Evolutionary conservation across 345 rosid species (phyloP), one percentile per base, ranked within the genome.

Genomic region (Durio zibethinus): DNA sequence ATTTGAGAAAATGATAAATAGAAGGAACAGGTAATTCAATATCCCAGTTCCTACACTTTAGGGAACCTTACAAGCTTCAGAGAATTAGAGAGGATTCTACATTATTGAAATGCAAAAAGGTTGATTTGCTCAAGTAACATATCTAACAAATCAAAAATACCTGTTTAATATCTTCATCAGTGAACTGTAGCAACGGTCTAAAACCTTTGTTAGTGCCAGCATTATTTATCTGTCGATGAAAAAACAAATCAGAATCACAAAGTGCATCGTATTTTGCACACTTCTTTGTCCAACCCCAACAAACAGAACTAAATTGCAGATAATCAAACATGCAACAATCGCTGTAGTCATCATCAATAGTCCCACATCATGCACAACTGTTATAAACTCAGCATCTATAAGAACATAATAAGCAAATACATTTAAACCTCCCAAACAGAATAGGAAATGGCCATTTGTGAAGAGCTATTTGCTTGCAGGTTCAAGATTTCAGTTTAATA

Each of bases 181-280:
- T 86, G 80, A 95, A 95, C 82, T 95, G 92, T 53, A 93, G 86
- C 85, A 93, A 45, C 0, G 98, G 99, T 82, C 95, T 90, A 63
- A 95, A 95, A 14, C 99, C 99, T 86, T 95, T 95, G 78, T 92
- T 95, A 21, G 93, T 89, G 82, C 98, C 99, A 45, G 97, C 97
- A 75, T 92, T 95, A 78, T 95, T 95, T 83, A 95, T 93, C 96
- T 95, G 89, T 42, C 73, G 31, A 62, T 35, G 6, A n/a, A 77
- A 69, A 76, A 65, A 29, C n/a, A 16, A 23, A n/a, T 75, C 61
- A 59, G 31, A 69, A 36, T 42, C 53, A 57, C 18, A 18, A 10
- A 27, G 9, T 31, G 43, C 42, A 4, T 60, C 35, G 31, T 16
- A 42, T 59, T 52, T 42, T 65, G 70, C 57, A 71, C 25, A 40